Base-by-base conservation (phyloP, 257 asterid genomes). In the Oldenlandia corymbosa region DNA sequence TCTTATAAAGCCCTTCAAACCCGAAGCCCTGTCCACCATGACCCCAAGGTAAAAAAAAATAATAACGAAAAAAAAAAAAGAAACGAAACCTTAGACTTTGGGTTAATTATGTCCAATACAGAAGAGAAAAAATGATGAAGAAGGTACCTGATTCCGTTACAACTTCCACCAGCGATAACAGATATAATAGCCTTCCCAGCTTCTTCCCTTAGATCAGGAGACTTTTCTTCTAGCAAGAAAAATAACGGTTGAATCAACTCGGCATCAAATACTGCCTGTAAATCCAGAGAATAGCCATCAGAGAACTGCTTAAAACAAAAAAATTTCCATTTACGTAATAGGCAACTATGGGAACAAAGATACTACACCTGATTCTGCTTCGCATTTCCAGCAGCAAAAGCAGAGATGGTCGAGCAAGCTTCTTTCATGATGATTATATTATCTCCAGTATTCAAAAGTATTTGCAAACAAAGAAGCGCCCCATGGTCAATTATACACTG, bases 141-240 rank as follows among this genome's bases (percentile, higher is more conserved):
- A 63, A 39, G n/a, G n/a, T 84, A 91, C 98, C 73, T 69, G 77
- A 88, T 91, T 69, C 88, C 96, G 63, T 91, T 95, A 32, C 83
- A 71, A 70, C 81, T 73, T 71, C 98, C 98, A 69, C 98, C 98
- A 2, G 98, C 88, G 2, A 96, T 91, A 55, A 96, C 98, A 75
- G 88, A 88, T 71, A 94, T 86, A 27, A 88, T 76, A 59, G 96
- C 95, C 95, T 96, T 88, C 47, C 96, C 94, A 66, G 96, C 96
- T 75, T 91, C 98, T 82, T 88, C 88, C 86, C 88, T 91, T 17
- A 91, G 82, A 49, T 91, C 96, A 76, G 88, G 86, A 70, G 88
- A 95, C 2, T 90, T 95, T 43, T 69, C 77, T 75, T 80, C 96
- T 72, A 91, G 95, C 57, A 91, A 76, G 80, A 73, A 84, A 64